phyloP scores from a whole-genome alignment of 805 yeast species.

The Candida ortonii region DNA sequence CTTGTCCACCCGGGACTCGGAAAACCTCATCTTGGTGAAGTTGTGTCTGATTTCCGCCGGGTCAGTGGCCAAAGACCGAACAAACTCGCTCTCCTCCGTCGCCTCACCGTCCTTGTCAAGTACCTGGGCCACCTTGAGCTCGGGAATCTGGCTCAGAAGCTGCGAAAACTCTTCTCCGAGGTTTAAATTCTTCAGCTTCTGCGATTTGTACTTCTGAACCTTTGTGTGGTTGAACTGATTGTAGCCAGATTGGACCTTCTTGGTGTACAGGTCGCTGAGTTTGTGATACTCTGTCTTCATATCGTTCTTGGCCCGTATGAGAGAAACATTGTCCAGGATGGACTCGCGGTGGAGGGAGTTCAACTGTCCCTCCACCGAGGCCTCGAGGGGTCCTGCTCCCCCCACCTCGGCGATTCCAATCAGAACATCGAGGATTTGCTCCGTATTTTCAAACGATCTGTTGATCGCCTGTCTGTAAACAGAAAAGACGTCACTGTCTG shows the following conservation, averaged over 20 bases:
- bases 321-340: conserved; percentile 20
- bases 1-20: conserved; percentile 15
- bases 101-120: conserved; percentile 10
- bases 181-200: conserved; percentile 18
- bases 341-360: conserved; percentile 16
- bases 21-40: conserved; percentile 12
- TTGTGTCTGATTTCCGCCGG: conserved; percentile 11
- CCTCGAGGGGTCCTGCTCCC: no score
- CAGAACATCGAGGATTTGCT: no score
- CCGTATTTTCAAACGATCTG: conserved; percentile 20
- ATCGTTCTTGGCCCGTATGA: conserved; percentile 20
- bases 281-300: conserved; percentile 18
- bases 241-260: conserved; percentile 14
- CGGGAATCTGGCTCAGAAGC: conserved; percentile 22
- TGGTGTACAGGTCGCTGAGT: conserved; percentile 11
- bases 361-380: no score
- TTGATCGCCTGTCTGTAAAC: conserved; percentile 11
- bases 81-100: conserved; percentile 10
- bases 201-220: conserved; percentile 18
- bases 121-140: conserved; percentile 15
- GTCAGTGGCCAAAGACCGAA: conserved; percentile 13
- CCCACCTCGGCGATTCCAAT: no score
- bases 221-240: conserved; percentile 21
- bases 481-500: no score
- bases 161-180: conserved; percentile 15